Evolutionary conservation across 2,329 filamentous ascomycete species (phyloP).

Genomic region (Sphaceloma murrayae): DNA sequence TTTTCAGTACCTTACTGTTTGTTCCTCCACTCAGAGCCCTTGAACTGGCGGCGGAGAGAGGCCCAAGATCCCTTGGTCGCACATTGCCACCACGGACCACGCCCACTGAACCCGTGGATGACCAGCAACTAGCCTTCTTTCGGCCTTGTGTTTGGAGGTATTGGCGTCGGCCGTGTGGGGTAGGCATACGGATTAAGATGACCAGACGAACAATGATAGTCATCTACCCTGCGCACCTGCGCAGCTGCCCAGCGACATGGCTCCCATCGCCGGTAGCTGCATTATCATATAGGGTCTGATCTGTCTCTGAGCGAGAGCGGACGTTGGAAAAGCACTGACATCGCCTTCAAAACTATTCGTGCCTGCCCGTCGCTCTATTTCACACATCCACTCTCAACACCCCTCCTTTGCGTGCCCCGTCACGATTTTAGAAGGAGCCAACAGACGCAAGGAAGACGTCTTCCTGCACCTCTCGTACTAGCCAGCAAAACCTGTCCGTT

Average conservation of each 20-base stretch:
- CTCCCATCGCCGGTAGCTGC: slow-evolving; percentile 7
- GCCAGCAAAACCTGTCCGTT: no score
- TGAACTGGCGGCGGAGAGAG: no score
- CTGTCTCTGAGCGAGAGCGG: no score
- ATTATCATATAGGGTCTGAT: slow-evolving; percentile 1
- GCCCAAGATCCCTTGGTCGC: no score
- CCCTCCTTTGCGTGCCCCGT: not conserved
- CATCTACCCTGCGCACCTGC: slow-evolving; percentile 2
- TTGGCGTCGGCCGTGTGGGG: not conserved
- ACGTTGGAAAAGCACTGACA: slow-evolving; percentile 8
- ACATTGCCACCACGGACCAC: not conserved
- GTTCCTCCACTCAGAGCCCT: not conserved
- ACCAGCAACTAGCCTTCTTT: not conserved
- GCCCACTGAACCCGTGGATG: not conserved
- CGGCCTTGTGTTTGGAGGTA: not conserved
- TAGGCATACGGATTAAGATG: not conserved
- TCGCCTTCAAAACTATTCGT: not conserved
- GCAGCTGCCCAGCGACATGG: slow-evolving; percentile 6
- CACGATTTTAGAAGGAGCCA: not conserved
- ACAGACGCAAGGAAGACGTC: no score
- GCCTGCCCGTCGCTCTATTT: not conserved
- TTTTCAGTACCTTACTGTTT: no score
- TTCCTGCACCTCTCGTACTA: no score
- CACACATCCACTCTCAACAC: not conserved
- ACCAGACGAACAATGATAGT: not conserved